Base-by-base conservation (phyloP, 768 basidiomycete species). In the Botryobasidium botryosum region DNA sequence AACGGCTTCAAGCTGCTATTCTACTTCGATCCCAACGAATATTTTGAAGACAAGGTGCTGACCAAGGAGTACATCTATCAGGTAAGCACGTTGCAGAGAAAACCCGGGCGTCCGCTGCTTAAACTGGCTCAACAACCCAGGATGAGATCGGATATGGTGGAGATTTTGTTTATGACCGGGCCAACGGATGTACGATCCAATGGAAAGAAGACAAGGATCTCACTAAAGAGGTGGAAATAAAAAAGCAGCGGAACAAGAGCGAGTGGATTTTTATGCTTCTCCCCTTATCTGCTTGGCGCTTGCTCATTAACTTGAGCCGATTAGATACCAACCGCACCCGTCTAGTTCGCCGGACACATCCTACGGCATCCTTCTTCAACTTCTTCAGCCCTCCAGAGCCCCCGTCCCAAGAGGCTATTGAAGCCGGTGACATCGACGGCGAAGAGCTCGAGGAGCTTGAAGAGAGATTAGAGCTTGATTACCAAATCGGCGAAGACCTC, bases 191-290 rank as follows among this genome's bases (percentile, higher is more conserved):
- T 36, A 72, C 79, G 56, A 90, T 99, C 66, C 75, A 79, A 62
- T 99, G 92, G 92, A 92, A 92, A 66, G 90, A 86, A 61, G 91
- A 92, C 55, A 91, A 94, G 67, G 87, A 99, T 64, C 70, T 99
- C 47, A 99, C 92, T 42, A 87, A 88, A 66, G 84, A 85, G 65
- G 83, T 86, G 55, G 92, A 97, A 68, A 91, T 96, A 62, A 94
- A 92, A 73, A 96, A 94, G 70, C 92, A 97, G 66, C 70, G 92
- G 56, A 99, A 99, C 68, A 99, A 96, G 73, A 90, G 91, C 94
- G 56, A 45, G 74, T 64, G 21, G 24, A 32, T 37, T 40, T 4
- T 37, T 13, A 1, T 24, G n/a, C n/a, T n/a, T 40, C 24, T 12
- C n/a, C 25, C 23, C 41, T 31, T 50, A 35, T 29, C 35, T 18